Conservation (phyloP, 495 filamentous ascomycete genomes). For the Penicillium canescens region DNA sequence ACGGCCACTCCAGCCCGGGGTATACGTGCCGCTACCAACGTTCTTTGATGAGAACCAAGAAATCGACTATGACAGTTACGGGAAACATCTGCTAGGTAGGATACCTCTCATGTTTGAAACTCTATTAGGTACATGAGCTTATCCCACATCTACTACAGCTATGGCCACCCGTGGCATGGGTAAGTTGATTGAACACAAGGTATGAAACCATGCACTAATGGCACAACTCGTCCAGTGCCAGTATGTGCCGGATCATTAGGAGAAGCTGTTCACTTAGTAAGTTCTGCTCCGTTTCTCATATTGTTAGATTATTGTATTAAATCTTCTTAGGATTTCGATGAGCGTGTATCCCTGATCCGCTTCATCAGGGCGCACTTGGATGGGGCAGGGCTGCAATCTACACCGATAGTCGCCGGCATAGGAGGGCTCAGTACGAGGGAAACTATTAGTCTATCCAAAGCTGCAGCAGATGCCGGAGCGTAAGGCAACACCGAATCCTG, state of each 20-base stretch:
- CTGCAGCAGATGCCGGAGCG: conserved; percentile 21
- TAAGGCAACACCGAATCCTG: conserved; percentile 2
- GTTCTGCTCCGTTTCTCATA: not conserved
- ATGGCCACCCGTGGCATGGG: conserved; percentile 19
- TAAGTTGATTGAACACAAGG: not conserved
- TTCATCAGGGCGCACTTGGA: conserved; percentile 21
- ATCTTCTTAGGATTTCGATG: conserved; percentile 15
- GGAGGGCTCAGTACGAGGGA: conserved; percentile 22
- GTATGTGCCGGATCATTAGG: conserved; percentile 24
- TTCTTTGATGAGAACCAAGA: conserved; percentile 24
- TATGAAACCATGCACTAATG: not conserved
- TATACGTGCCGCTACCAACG: conserved; percentile 21
- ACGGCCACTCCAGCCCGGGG: conserved; percentile 17
- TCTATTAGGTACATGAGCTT: not conserved
- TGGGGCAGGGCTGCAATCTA: conserved; percentile 15
- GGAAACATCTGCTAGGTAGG: conserved; percentile 19
- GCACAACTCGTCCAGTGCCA: conserved; percentile 10
- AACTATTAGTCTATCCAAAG: conserved; percentile 14
- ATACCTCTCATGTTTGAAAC: not conserved
- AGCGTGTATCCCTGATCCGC: conserved; percentile 17
- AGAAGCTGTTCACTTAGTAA: conserved; percentile 23
- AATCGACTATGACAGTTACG: conserved; percentile 22
- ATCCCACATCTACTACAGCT: not conserved
- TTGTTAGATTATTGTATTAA: not conserved
- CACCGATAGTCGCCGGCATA: conserved; percentile 21